Percentiles rank a stretch among this genome's conserved stretches.
Evolutionary conservation across 78 protist species (phyloP).

Genomic region (Mastigamoeba balamuthi): DNA sequence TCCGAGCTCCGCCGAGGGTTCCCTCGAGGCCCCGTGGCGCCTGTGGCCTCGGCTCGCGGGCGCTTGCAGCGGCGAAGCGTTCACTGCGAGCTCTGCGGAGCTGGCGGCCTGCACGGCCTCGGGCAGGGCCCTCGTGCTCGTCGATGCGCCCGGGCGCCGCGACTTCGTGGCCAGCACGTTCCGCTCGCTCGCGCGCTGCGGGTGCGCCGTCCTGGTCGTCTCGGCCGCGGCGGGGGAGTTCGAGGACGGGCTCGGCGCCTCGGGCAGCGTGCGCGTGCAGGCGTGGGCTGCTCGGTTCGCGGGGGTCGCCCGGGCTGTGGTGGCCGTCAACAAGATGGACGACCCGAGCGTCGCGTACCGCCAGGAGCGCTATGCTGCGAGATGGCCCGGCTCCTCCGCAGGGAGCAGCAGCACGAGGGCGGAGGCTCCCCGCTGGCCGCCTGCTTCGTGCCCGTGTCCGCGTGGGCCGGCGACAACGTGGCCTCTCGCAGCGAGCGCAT

Average conservation of each 20-base stretch:
- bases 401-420: too few species aligned
- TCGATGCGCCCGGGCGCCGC: conserved; percentile 88
- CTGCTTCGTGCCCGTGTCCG: conserved; percentile 50
- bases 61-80: too few species aligned
- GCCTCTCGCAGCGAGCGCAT: conserved; percentile 12
- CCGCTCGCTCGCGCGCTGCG: conserved; percentile 69
- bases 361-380: conserved; percentile 32
- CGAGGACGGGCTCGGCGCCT: conserved; percentile 2
- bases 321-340: conserved; percentile 33
- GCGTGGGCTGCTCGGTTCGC: conserved; percentile 33
- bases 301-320: conserved; percentile 51
- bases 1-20: too few species aligned
- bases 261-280: conserved; percentile 70
- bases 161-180: conserved; percentile 84
- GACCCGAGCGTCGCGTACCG: conserved; percentile 10
- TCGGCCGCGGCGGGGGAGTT: conserved; percentile 4
- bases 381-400: too few species aligned
- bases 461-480: conserved; percentile 69
- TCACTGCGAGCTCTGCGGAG: too few species aligned
- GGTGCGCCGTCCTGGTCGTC: conserved; percentile 2
- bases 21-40: too few species aligned
- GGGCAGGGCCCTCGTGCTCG: conserved; percentile 77
- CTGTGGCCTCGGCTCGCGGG: too few species aligned
- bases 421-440: conserved; percentile 17
- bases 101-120: too few species aligned